A percentile compares a stretch with the other conserved stretches of the same genome.
Conservation (phyloP, 768 basidiomycete genomes). For the Hemileccinum impolitum region DNA sequence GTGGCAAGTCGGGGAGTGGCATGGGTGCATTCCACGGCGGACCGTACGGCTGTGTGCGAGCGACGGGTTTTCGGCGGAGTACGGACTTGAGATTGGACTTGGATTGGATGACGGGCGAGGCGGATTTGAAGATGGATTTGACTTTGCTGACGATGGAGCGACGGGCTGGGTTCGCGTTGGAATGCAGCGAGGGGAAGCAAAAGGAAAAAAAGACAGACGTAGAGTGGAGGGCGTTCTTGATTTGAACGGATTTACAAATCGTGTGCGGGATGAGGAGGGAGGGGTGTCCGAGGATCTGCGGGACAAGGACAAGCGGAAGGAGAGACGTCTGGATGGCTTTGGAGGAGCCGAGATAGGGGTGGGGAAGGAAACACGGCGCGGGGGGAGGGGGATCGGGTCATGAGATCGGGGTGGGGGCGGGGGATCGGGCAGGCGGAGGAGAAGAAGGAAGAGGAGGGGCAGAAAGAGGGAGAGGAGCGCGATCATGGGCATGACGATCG, state of each 20-base stretch:
- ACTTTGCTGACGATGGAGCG: slow-evolving; percentile 15
- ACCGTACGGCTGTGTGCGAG: slow-evolving; percentile 38
- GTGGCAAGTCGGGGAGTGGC: slow-evolving; percentile 13
- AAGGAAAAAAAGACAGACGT: background rate
- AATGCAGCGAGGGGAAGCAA: background rate
- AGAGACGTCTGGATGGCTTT: too few species aligned
- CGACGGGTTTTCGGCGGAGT: slow-evolving; percentile 22
- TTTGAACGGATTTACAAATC: background rate
- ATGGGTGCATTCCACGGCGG: slow-evolving; percentile 35
- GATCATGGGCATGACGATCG: slow-evolving; percentile 5
- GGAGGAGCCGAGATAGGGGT: background rate
- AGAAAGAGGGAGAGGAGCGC: slow-evolving; percentile 9
- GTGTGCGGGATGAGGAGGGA: too few species aligned
- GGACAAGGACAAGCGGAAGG: too few species aligned
- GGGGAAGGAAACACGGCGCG: slow-evolving; percentile 19
- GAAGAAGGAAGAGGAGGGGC: background rate
- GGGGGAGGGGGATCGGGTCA: background rate
- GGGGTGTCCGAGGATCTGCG: too few species aligned
- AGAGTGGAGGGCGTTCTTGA: background rate
- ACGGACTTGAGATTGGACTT: slow-evolving; percentile 12
- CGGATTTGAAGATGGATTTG: slow-evolving; percentile 22
- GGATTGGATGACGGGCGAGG: background rate
- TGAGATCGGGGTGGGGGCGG: background rate
- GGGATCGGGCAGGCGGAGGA: background rate
- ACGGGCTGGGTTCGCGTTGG: slow-evolving; percentile 1